Percentiles rank a stretch among this genome's conserved stretches.
phyloP scores from a whole-genome alignment of 164 flowering plant species.

The Annona squamosa region DNA sequence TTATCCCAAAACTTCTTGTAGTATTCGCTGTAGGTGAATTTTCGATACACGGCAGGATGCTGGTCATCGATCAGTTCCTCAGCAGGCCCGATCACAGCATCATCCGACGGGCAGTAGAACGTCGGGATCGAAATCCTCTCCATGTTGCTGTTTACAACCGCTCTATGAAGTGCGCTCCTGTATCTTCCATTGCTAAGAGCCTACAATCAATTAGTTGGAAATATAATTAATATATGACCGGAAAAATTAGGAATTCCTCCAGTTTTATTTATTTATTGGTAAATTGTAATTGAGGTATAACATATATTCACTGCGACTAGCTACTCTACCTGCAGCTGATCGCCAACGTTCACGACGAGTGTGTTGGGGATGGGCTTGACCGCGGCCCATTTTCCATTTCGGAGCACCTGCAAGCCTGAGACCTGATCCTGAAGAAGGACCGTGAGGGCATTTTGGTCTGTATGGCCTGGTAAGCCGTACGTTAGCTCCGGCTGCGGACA shows the following conservation, averaged over 20 bases:
- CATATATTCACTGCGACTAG: background rate
- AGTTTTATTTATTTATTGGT: background rate
- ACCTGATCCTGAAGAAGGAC: constrained; percentile 59
- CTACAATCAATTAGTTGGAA: constrained; percentile 15
- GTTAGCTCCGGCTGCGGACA: constrained; percentile 73
- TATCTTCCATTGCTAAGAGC: constrained; percentile 54
- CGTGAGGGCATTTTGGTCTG: constrained; percentile 53
- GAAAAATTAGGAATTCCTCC: background rate
- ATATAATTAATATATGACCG: background rate
- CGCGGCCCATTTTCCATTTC: constrained; percentile 44
- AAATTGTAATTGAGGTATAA: background rate
- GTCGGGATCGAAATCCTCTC: constrained; percentile 55
- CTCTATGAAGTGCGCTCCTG: constrained; percentile 55
- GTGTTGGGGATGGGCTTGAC: constrained; percentile 51
- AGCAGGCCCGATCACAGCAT: constrained; percentile 42
- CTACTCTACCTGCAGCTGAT: constrained; percentile 53
- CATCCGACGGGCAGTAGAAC: constrained; percentile 45
- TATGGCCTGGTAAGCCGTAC: constrained; percentile 55
- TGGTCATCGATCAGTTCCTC: constrained; percentile 18
- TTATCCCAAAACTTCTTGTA: constrained; percentile 40
- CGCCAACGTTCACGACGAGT: constrained; percentile 64
- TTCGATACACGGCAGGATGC: constrained; percentile 26
- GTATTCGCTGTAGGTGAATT: constrained; percentile 33
- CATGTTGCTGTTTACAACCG: constrained; percentile 36
- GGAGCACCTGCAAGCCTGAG: constrained; percentile 50